Conservation (phyloP, 2,329 filamentous ascomycete genomes). For the Fusarium sp. region DNA sequence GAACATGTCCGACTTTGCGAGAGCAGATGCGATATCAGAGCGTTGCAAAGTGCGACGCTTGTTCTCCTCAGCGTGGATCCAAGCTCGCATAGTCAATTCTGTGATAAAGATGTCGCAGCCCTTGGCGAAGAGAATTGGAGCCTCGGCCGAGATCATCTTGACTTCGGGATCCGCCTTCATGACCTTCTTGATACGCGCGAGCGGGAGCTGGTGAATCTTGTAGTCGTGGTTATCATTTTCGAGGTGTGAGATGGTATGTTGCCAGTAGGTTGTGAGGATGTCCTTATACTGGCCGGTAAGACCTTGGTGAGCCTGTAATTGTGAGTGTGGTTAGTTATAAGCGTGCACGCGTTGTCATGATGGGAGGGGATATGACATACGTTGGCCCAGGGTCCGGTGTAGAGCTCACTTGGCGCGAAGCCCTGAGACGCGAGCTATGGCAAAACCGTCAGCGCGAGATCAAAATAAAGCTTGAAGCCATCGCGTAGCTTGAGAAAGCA, state of each 20-base stretch:
- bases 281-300: slow-evolving; percentile 94
- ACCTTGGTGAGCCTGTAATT: slow-evolving; percentile 89
- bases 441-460: slow-evolving; percentile 26
- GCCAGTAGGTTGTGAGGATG: slow-evolving; percentile 99
- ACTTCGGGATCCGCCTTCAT: slow-evolving; percentile 99
- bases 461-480: slow-evolving; percentile 7
- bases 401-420: slow-evolving; percentile 92
- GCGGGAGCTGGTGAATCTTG: slow-evolving; percentile 95
- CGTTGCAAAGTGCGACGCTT: slow-evolving; percentile 95
- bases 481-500: slow-evolving; percentile 1
- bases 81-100: slow-evolving; percentile 98
- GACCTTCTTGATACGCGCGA: slow-evolving; percentile 99
- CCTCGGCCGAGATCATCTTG: slow-evolving; percentile 99
- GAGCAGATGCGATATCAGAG: slow-evolving; percentile 94
- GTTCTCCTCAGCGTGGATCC: slow-evolving; percentile 99
- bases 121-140: slow-evolving; percentile 97
- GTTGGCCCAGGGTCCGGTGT: slow-evolving; percentile 96
- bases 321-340: background rate
- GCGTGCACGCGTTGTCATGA: background rate
- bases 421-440: slow-evolving; percentile 85
- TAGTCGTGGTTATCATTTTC: slow-evolving; percentile 98
- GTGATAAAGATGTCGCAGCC: slow-evolving; percentile 99
- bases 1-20: slow-evolving; percentile 99
- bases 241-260: slow-evolving; percentile 96
- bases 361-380: slow-evolving; percentile 65